Evolutionary conservation across 805 yeast species (phyloP), one percentile per base, ranked within the genome.

Genomic region (Vanderwaltozyma yarrowii): DNA sequence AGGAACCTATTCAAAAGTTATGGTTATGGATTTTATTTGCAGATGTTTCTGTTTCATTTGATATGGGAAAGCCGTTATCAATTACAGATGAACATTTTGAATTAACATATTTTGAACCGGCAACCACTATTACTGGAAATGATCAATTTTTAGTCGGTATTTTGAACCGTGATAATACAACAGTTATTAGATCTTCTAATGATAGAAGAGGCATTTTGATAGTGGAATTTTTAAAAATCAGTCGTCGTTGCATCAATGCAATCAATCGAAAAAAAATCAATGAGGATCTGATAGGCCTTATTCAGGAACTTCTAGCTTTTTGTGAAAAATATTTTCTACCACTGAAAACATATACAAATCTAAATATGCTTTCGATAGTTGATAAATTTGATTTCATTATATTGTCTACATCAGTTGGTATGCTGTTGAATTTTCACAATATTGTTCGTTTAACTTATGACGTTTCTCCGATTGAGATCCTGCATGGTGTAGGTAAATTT

Each of bases 11-110:
- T 3, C 17, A 20, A 2, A 29, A 21, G 13, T 28, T 54, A 27
- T 54, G 58, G 51, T 44, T 40, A 16, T 49, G 51, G 47, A 46
- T 53, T 0, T 35, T 55, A 16, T 55, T 45, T 30, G 41, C 47
- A 5, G 64, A 59, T 41, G 46, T 52, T 10, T 23, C 39, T 6
- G 43, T 45, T 5, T 46, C 62, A 3, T 53, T 51, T 35, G 58
- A 58, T 35, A 43, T 49, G 37, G 64, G 64, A 8, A 49, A 50
- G 30, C 54, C 57, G 9, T 35, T 50, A 20, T 39, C 39, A 28
- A 43, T 59, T 7, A 32, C 47, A 1, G 45, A 51, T 27, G 46
- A 44, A 14, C 32, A 35, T 23, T 40, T 50, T 28, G 45, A 46
- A 30, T 33, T 14, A 9, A 12, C 14, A 20, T 3, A 21, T 9